phyloP scores from a whole-genome alignment of 2,329 filamentous ascomycete genomes.

The Fusarium albosuccineum region DNA sequence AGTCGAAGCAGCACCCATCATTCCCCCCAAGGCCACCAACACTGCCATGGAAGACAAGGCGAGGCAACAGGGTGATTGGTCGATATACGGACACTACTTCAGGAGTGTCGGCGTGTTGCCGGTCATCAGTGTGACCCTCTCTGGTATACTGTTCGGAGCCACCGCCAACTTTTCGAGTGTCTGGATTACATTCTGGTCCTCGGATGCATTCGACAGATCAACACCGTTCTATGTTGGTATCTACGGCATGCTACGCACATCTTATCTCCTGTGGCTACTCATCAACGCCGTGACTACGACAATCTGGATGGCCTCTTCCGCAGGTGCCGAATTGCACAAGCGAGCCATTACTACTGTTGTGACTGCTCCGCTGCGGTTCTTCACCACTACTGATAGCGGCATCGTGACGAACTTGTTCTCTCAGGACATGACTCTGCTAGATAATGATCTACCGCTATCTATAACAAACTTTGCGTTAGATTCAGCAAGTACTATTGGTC shows the following conservation, averaged over 20 bases:
- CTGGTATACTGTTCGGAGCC: conserved; percentile 44
- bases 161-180: conserved; percentile 49
- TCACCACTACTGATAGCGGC: conserved; percentile 57
- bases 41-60: conserved; percentile 37
- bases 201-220: conserved; percentile 44
- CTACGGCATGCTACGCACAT: conserved; percentile 43
- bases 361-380: conserved; percentile 57
- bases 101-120: conserved; percentile 40
- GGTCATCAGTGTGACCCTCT: conserved; percentile 36
- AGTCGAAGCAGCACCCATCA: neutral
- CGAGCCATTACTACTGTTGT: conserved; percentile 51
- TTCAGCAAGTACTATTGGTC: conserved; percentile 51
- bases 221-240: conserved; percentile 50
- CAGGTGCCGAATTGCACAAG: conserved; percentile 51
- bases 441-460: conserved; percentile 53
- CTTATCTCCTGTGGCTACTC: conserved; percentile 38
- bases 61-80: conserved; percentile 49
- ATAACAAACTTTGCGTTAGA: conserved; percentile 49
- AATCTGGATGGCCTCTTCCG: conserved; percentile 46
- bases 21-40: neutral
- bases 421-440: conserved; percentile 59
- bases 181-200: conserved; percentile 59
- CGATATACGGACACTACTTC: conserved; percentile 54
- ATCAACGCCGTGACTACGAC: conserved; percentile 27
- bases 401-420: conserved; percentile 59